phyloP scores from a whole-genome alignment of 345 rosid species.

The Euclidium syriacum region DNA sequence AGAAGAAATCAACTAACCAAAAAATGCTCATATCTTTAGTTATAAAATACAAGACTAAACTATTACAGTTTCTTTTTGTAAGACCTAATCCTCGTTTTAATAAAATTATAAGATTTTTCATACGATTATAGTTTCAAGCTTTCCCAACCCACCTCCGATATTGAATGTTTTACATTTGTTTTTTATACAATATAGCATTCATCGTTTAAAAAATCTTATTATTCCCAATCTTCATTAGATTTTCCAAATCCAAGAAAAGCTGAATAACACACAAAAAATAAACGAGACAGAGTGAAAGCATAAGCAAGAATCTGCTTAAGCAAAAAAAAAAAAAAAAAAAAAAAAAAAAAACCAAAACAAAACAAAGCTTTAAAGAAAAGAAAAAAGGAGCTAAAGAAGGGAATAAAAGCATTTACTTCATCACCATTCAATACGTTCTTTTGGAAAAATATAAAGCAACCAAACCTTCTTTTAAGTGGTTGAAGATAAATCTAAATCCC shows the following conservation, averaged over 20 bases:
- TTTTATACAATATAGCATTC: neutral
- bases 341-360: neutral
- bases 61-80: too few relatives aligned
- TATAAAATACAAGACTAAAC: too few relatives aligned
- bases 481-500: neutral
- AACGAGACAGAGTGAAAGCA: slow-evolving; percentile 16
- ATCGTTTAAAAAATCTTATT: neutral
- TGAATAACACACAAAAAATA: neutral
- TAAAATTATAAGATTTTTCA: too few relatives aligned
- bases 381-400: neutral
- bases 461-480: slow-evolving; percentile 9
- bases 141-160: too few relatives aligned
- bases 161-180: neutral
- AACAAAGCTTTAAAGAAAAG: slow-evolving; percentile 13
- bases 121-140: too few relatives aligned
- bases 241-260: slow-evolving; percentile 27
- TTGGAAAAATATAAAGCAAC: slow-evolving; percentile 19
- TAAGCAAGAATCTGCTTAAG: slow-evolving; percentile 12
- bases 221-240: slow-evolving; percentile 2
- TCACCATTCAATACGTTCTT: slow-evolving; percentile 4
- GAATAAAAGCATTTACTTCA: slow-evolving; percentile 16
- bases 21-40: too few relatives aligned
- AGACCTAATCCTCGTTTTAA: too few relatives aligned
- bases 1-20: too few relatives aligned
- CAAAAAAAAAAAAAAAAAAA: slow-evolving; percentile 15